phyloP scores from a whole-genome alignment of 2,329 filamentous ascomycete species.

The Monosporascus cannonballus region DNA sequence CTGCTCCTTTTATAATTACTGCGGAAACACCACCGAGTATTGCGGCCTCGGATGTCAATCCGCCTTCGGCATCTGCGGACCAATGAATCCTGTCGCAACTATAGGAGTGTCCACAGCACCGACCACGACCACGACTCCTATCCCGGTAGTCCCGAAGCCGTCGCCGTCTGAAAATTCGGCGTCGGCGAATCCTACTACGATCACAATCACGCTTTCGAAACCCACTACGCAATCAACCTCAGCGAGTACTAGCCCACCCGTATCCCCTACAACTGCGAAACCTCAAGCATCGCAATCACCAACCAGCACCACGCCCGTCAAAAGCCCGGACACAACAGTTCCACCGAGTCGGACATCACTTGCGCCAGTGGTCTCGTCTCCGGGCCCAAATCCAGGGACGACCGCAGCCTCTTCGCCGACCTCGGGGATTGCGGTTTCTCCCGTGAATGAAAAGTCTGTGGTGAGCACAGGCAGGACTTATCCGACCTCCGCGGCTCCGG shows the following conservation, averaged over 20 bases:
- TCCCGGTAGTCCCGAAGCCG: not conserved
- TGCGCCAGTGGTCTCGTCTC: not conserved
- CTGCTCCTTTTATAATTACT: constrained; percentile 8
- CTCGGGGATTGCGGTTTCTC: not conserved
- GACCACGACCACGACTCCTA: not conserved
- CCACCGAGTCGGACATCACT: not conserved
- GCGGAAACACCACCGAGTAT: constrained; percentile 8
- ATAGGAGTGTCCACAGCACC: constrained; percentile 1
- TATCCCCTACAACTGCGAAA: not conserved
- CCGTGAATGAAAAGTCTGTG: not conserved
- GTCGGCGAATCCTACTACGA: not conserved
- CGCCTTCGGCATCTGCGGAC: constrained; percentile 4
- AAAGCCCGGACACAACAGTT: not conserved
- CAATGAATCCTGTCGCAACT: constrained; percentile 5
- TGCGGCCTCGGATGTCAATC: constrained; percentile 6
- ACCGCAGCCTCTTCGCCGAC: not conserved
- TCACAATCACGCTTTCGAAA: not conserved
- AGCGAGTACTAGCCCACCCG: not conserved
- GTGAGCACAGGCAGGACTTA: not conserved
- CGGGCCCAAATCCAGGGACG: not conserved
- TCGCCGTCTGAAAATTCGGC: not conserved
- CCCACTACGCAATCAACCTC: not conserved
- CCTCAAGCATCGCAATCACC: not conserved
- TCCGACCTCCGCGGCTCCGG: not conserved
- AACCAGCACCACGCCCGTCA: not conserved